Conservation (phyloP, 1,139 yeast species). For the Pneumocystis jirovecii region DNA sequence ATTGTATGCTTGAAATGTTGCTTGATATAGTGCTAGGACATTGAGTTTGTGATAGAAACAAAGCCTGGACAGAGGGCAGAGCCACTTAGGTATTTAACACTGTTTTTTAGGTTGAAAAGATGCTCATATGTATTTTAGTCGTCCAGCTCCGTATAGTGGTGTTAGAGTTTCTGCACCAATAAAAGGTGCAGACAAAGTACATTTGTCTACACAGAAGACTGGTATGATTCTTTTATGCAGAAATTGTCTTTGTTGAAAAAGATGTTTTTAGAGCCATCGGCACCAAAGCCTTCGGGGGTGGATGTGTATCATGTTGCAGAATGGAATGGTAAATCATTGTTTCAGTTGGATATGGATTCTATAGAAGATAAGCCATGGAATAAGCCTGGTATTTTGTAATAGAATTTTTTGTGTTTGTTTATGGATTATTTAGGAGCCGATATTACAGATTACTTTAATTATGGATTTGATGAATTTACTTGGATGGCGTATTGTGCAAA, state of each 20-base stretch:
- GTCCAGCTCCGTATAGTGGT: conserved; percentile 2
- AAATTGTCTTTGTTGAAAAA: conserved; percentile 25
- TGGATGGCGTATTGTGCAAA: conserved; percentile 89
- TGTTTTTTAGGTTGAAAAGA: conserved; percentile 14
- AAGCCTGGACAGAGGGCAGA: conserved; percentile 26
- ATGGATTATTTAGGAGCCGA: conserved; percentile 48
- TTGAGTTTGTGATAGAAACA: conserved; percentile 48
- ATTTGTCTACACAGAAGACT: neutral
- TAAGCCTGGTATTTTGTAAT: conserved; percentile 36
- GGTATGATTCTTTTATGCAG: conserved; percentile 11
- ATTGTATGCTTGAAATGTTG: neutral
- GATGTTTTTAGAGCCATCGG: conserved; percentile 23
- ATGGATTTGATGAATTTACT: conserved; percentile 88
- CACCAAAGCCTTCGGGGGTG: conserved; percentile 31
- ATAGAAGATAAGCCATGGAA: conserved; percentile 95
- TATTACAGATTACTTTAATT: conserved; percentile 82
- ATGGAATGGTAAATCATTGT: conserved; percentile 68
- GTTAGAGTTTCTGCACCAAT: neutral
- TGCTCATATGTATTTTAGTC: conserved; percentile 14
- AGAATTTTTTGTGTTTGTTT: neutral
- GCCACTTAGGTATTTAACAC: conserved; percentile 23
- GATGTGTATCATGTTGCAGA: conserved; percentile 70
- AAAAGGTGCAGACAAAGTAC: neutral
- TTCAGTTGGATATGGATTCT: conserved; percentile 67
- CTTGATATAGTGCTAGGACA: conserved; percentile 29